A percentile compares a stretch with the other conserved stretches of the same genome.
Evolutionary conservation across 2,329 filamentous ascomycete genomes (phyloP).

Genomic region (Thielaviopsis ethacetica): DNA sequence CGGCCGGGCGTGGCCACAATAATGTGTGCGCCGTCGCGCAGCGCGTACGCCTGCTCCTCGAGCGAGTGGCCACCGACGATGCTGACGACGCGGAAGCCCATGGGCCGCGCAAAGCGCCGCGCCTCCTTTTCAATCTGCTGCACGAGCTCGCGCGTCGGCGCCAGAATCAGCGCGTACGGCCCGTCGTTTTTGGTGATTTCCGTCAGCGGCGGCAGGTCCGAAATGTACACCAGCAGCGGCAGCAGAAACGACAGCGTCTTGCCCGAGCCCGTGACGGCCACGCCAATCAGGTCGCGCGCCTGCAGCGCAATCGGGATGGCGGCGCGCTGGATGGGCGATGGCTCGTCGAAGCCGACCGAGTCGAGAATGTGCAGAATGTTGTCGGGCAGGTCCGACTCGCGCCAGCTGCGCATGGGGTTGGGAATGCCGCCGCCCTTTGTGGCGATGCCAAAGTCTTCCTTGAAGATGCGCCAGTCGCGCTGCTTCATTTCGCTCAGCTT

Average conservation of each 20-base stretch:
- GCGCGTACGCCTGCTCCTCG: constrained; percentile 80
- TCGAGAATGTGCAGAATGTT: constrained; percentile 67
- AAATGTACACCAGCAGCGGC: constrained; percentile 86
- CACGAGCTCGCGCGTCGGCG: constrained; percentile 89
- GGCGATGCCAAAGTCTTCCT: constrained; percentile 93
- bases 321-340: constrained; percentile 79
- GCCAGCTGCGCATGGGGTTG: constrained; percentile 91
- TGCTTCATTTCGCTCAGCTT: constrained; percentile 84
- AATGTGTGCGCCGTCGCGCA: constrained; percentile 88
- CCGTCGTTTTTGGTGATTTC: constrained; percentile 85
- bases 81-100: constrained; percentile 89
- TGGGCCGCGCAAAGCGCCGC: constrained; percentile 73
- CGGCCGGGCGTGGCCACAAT: constrained; percentile 97
- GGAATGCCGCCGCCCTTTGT: constrained; percentile 87
- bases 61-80: constrained; percentile 95
- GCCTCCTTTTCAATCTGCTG: constrained; percentile 95
- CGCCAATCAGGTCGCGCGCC: constrained; percentile 89
- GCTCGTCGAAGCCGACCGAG: constrained; percentile 77
- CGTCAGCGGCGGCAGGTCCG: constrained; percentile 68
- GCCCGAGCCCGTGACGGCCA: constrained; percentile 93
- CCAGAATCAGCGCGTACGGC: constrained; percentile 91
- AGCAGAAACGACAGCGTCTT: constrained; percentile 94
- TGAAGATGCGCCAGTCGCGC: constrained; percentile 98
- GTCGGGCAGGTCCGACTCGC: constrained; percentile 65
- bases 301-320: constrained; percentile 91